Base-by-base conservation (phyloP, 2,329 filamentous ascomycete species). In the Seiridium cupressi region DNA sequence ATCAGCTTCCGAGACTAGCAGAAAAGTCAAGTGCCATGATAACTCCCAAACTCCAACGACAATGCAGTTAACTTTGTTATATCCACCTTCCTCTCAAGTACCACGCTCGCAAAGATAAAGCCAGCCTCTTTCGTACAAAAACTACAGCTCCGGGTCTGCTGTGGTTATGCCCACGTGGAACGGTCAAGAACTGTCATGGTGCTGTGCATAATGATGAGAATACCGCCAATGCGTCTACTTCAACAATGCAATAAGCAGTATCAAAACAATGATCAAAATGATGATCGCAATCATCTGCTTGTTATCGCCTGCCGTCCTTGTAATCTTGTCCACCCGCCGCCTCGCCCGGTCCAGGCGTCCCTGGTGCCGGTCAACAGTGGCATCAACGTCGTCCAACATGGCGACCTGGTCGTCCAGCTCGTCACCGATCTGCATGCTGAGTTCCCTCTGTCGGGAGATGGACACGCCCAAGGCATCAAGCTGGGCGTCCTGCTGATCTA, bases 351-450 rank as follows among this genome's bases (percentile, higher is more conserved):
- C 86, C 56, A 99, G 80, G 55, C 91, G 87, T 34, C 80, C 81
- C 73, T 89, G 85, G 76, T 98, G 93, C 60, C 93, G 81, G 73
- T 97, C 93, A 6, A 93, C 90, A 26, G 89, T 84, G 49, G 84
- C 84, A 71, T 98, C 95, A 49, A 96, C 87, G 69, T 97, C 94
- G 73, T 97, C 94, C 36, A 99, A 81, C 81, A 99, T 81, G 67
- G 89, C 83, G 44, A 96, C 90, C 70, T 99, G 95, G 66, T 88
- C 89, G 68, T 98, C 95, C 42, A 99, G 82, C 81, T 99, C 95
- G 73, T 97, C 91, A 36, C 95, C 94, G 69, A 99, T 98, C 78
- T 95, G 92, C 79, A 97, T 96, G 72, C 90, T 93, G 63, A 99
- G 81, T 78, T 98, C 92, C 55, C 96, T 84, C 79, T 98, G 95